phyloP scores from a whole-genome alignment of 495 filamentous ascomycete genomes.

The Penicillium desertorum region DNA sequence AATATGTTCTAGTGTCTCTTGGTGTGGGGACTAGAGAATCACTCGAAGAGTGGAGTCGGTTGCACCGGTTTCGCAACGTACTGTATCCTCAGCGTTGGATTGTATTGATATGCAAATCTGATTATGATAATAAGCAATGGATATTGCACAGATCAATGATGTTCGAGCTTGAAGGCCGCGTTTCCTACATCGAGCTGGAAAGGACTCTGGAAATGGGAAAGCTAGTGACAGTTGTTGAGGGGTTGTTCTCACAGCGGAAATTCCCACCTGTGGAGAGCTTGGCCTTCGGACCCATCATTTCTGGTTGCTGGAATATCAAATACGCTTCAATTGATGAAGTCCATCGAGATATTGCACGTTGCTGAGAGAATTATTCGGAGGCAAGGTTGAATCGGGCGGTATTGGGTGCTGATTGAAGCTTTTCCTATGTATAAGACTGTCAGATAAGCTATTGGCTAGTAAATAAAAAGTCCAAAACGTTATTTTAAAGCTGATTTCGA shows the following conservation, averaged over 20 bases:
- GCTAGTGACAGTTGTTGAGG: too few species aligned
- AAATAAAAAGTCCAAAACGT: too few species aligned
- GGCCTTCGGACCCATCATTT: neutral
- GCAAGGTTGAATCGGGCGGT: neutral
- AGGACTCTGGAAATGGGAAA: too few species aligned
- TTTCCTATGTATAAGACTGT: too few species aligned
- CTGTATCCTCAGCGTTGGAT: too few species aligned
- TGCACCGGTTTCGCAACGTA: neutral
- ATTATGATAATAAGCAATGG: too few species aligned
- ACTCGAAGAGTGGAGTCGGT: neutral
- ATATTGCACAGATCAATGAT: too few species aligned
- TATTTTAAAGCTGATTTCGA: too few species aligned
- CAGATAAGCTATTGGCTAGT: too few species aligned
- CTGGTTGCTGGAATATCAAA: conserved; percentile 5
- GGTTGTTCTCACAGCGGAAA: conserved; percentile 7
- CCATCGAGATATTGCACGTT: conserved; percentile 3
- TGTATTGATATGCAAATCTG: too few species aligned
- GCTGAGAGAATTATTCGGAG: neutral
- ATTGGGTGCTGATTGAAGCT: neutral
- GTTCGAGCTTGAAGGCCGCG: too few species aligned
- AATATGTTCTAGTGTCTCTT: neutral
- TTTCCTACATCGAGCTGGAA: too few species aligned
- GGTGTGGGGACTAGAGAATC: neutral
- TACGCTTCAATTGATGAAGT: neutral
- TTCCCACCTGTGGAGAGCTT: neutral